Conservation (phyloP, 2,329 filamentous ascomycete genomes). For the Ophiostoma sp. region DNA sequence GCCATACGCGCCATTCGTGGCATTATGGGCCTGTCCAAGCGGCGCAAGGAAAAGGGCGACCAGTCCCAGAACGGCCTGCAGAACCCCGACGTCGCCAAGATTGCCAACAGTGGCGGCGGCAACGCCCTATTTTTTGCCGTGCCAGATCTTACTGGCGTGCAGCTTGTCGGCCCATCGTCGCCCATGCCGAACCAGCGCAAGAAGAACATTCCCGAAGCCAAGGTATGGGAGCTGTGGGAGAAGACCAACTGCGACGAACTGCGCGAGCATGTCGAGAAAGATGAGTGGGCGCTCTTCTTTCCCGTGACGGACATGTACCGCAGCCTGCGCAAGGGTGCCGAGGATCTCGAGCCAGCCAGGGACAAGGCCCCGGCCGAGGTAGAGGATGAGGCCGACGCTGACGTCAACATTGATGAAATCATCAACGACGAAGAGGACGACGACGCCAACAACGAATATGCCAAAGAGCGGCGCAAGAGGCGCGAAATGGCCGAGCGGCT, state of each 20-base stretch:
- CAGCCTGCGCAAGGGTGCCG: slow-evolving; percentile 7
- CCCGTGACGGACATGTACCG: slow-evolving; percentile 24
- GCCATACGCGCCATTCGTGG: background rate
- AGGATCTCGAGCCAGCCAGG: background rate
- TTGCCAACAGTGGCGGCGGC: slow-evolving; percentile 15
- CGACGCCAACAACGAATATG: slow-evolving; percentile 14
- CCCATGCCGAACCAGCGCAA: background rate
- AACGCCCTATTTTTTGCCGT: slow-evolving; percentile 1
- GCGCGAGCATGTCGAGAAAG: background rate
- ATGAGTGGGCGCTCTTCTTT: slow-evolving; percentile 20
- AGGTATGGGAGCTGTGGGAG: slow-evolving; percentile 25
- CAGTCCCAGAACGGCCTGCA: background rate
- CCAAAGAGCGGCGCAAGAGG: slow-evolving; percentile 30
- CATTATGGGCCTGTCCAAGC: background rate
- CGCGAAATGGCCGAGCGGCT: slow-evolving; percentile 39
- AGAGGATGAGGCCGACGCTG: background rate
- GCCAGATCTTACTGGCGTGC: background rate
- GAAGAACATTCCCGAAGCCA: background rate
- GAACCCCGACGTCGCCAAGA: slow-evolving; percentile 10
- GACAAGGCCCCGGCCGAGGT: background rate
- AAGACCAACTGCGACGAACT: slow-evolving; percentile 21
- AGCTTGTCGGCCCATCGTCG: background rate
- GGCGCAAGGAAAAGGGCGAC: background rate
- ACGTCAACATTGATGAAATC: background rate
- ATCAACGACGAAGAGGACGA: slow-evolving; percentile 16